Conservation (phyloP, 2,329 filamentous ascomycete species). For the Alternaria panax region DNA sequence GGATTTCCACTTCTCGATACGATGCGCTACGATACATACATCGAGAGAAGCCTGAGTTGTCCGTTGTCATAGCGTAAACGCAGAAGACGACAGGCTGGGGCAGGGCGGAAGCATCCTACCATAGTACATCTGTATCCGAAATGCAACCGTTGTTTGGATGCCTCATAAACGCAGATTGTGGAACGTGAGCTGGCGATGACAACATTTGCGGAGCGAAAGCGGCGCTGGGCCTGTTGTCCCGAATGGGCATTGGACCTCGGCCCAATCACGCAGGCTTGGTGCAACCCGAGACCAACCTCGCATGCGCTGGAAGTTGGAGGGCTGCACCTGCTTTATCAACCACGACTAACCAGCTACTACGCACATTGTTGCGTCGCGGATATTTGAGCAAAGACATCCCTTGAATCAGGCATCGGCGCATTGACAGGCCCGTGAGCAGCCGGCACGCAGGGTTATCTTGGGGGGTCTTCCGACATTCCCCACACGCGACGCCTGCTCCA, state of each 20-base stretch:
- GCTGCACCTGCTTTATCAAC: neutral
- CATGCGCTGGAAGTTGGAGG: conserved; percentile 4
- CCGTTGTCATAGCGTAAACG: neutral
- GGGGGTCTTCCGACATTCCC: conserved; percentile 5
- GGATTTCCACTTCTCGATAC: neutral
- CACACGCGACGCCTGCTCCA: conserved; percentile 26
- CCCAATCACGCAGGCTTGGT: conserved; percentile 16
- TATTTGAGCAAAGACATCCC: too few relatives aligned
- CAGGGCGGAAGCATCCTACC: too few relatives aligned
- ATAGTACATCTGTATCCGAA: neutral
- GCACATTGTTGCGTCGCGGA: neutral
- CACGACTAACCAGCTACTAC: neutral
- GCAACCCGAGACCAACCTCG: conserved; percentile 18
- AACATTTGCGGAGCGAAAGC: neutral
- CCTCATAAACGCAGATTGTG: neutral
- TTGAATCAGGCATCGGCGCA: neutral
- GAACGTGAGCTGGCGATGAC: neutral
- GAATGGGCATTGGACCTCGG: conserved; percentile 27
- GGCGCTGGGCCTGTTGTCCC: conserved; percentile 16
- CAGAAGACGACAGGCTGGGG: neutral
- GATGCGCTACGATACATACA: neutral
- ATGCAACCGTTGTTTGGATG: neutral
- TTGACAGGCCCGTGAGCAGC: conserved; percentile 15
- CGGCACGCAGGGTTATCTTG: conserved; percentile 12
- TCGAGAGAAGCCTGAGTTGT: neutral